These are phyloP conservation scores for Ehretia macrophylla DNA, from an alignment of 257 asterid genomes.

Conservation along the genomic window DNA sequence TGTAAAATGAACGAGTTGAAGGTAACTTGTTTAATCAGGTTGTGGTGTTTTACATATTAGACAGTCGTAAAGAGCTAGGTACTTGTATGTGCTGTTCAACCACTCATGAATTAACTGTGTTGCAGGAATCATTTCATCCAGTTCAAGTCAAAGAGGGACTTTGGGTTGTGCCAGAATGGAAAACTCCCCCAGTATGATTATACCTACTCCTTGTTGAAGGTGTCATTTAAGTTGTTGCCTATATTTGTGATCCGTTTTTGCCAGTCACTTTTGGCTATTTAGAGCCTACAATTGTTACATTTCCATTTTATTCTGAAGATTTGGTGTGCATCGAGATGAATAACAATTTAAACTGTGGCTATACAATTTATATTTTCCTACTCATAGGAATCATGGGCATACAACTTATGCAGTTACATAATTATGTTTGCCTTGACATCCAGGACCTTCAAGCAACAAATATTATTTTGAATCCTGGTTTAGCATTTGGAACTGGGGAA, in stretches of 20 bases:
- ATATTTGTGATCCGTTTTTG: not conserved
- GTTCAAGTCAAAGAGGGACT: slow-evolving; percentile 70
- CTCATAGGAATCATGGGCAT: no score
- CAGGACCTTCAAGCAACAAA: slow-evolving; percentile 75
- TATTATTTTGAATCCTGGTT: slow-evolving; percentile 78
- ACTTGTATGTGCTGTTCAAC: not conserved
- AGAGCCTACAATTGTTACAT: no score
- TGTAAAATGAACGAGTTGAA: no score
- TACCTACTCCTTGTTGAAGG: slow-evolving; percentile 11
- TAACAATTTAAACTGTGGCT: no score
- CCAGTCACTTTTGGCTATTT: no score
- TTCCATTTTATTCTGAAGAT: no score
- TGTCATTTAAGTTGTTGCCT: not conserved
- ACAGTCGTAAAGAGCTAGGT: not conserved
- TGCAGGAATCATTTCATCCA: slow-evolving; percentile 83
- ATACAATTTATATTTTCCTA: no score
- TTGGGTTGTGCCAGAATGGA: slow-evolving; percentile 97
- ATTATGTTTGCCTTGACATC: slow-evolving; percentile 12
- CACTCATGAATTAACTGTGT: not conserved
- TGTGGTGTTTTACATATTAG: not conserved
- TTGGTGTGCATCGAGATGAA: no score
- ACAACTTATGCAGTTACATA: no score
- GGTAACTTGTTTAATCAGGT: no score
- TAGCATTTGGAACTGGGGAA: slow-evolving; percentile 98
- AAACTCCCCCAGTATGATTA: slow-evolving; percentile 66